phyloP scores from a whole-genome alignment of 257 asterid genomes.

The Gentiana straminea region DNA sequence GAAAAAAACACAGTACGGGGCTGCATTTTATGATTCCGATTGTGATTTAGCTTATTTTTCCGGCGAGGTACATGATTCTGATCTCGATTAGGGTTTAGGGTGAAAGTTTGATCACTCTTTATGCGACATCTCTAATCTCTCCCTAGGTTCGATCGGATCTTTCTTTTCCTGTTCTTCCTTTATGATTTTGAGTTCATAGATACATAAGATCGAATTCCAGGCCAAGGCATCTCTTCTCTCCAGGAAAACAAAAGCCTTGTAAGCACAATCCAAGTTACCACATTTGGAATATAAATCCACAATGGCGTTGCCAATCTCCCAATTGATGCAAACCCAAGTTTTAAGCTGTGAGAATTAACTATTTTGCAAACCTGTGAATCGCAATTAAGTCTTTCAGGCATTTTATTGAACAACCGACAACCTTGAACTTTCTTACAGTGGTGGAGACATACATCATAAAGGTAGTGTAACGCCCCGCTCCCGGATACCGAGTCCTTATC shows the following conservation, averaged over 20 bases:
- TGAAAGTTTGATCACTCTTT: too few species aligned
- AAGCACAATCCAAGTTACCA: constrained; percentile 46
- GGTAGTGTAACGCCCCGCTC: too few species aligned
- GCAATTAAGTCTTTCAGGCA: constrained; percentile 32
- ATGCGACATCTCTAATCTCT: too few species aligned
- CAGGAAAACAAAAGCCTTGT: constrained; percentile 37
- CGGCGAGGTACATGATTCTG: too few species aligned
- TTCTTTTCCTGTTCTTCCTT: too few species aligned
- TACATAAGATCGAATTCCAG: constrained; percentile 64
- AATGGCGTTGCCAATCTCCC: constrained; percentile 56
- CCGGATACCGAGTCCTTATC: too few species aligned
- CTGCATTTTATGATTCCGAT: too few species aligned
- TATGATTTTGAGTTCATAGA: constrained; percentile 45
- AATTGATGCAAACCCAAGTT: constrained; percentile 33
- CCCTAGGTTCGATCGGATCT: too few species aligned
- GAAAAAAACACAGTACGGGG: too few species aligned
- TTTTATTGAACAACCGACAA: constrained; percentile 51
- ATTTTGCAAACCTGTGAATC: constrained; percentile 32
- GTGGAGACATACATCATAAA: constrained; percentile 28
- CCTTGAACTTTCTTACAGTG: constrained; percentile 59
- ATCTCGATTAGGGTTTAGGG: too few species aligned
- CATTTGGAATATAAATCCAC: constrained; percentile 85
- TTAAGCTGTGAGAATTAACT: constrained; percentile 49
- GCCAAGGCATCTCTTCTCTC: constrained; percentile 44
- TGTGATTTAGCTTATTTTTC: too few species aligned